Percentiles rank a stretch among this genome's conserved stretches.
phyloP scores from a whole-genome alignment of 2,329 filamentous ascomycete genomes.

The Myriangium duriaei region DNA sequence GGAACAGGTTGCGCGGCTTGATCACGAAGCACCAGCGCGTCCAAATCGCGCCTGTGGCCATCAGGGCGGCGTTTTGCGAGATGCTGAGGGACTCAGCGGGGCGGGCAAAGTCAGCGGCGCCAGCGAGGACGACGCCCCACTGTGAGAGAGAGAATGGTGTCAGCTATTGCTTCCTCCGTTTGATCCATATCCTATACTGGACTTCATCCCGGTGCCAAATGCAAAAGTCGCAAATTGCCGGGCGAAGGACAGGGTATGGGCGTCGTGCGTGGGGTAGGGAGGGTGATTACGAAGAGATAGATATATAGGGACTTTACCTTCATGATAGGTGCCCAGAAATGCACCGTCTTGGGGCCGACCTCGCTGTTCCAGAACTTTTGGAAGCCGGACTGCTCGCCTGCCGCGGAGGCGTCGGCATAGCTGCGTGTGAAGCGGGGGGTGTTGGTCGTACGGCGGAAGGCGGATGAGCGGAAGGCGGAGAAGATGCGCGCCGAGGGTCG shows the following conservation, averaged over 20 bases:
- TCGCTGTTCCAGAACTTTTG: slow-evolving; percentile 52
- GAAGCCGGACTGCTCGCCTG: slow-evolving; percentile 39
- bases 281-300: too few species aligned
- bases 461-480: slow-evolving; percentile 39
- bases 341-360: slow-evolving; percentile 61
- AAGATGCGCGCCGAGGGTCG: slow-evolving; percentile 46
- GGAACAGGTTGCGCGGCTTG: slow-evolving; percentile 79
- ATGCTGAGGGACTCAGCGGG: slow-evolving; percentile 87
- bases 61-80: slow-evolving; percentile 82
- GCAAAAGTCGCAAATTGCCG: too few species aligned
- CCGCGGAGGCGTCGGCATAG: slow-evolving; percentile 21
- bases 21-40: slow-evolving; percentile 98
- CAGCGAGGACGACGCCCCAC: slow-evolving; percentile 89
- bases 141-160: slow-evolving; percentile 26
- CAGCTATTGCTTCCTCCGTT: neutral
- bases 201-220: too few species aligned
- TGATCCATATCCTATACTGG: too few species aligned
- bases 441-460: slow-evolving; percentile 36
- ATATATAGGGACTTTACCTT: slow-evolving; percentile 51
- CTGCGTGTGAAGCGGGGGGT: slow-evolving; percentile 45
- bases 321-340: slow-evolving; percentile 98
- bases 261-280: too few species aligned
- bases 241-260: too few species aligned
- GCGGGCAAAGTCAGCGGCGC: slow-evolving; percentile 80
- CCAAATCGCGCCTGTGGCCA: slow-evolving; percentile 89